phyloP scores from a whole-genome alignment of 1,284 basidiomycete species.

The Cronartium ribicola region DNA sequence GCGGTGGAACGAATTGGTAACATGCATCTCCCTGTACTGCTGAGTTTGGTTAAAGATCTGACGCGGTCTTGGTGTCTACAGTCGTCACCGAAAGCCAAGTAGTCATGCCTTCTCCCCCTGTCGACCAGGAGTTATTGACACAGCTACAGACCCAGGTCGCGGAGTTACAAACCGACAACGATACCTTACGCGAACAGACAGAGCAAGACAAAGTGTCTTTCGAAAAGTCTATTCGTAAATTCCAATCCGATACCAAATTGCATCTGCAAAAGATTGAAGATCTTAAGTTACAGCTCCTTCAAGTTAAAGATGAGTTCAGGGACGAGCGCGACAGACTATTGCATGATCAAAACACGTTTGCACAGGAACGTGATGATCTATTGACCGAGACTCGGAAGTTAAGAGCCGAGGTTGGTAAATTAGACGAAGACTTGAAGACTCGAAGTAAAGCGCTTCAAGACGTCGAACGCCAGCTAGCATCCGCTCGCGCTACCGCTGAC shows the following conservation, averaged over 20 bases:
- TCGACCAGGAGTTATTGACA: constrained; percentile 12
- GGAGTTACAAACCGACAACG: constrained; percentile 18
- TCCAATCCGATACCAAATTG: constrained; percentile 25
- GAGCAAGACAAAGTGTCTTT: constrained; percentile 20
- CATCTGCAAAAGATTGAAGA: constrained; percentile 29
- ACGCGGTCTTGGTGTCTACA: constrained; percentile 5
- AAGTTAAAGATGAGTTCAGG: constrained; percentile 25
- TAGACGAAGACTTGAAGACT: constrained; percentile 30
- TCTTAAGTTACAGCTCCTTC: constrained; percentile 27
- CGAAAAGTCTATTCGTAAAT: constrained; percentile 19
- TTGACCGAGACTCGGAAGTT: constrained; percentile 18
- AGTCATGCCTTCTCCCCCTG: constrained; percentile 3
- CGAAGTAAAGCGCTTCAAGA: constrained; percentile 36
- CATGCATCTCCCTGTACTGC: neutral
- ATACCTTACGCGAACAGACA: constrained; percentile 10
- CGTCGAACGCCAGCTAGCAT: constrained; percentile 42
- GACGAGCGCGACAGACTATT: constrained; percentile 20
- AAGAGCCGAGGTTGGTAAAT: constrained; percentile 21
- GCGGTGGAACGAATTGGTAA: constrained; percentile 33
- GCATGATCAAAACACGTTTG: constrained; percentile 23
- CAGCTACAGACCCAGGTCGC: constrained; percentile 17
- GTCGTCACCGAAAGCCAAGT: constrained; percentile 29
- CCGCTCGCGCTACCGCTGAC: constrained; percentile 26
- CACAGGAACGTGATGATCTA: constrained; percentile 23
- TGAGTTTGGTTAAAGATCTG: neutral